Evolutionary conservation across 116 monocot genomes (phyloP), one percentile per base, ranked within the genome.

Genomic region (Iris pallida): DNA sequence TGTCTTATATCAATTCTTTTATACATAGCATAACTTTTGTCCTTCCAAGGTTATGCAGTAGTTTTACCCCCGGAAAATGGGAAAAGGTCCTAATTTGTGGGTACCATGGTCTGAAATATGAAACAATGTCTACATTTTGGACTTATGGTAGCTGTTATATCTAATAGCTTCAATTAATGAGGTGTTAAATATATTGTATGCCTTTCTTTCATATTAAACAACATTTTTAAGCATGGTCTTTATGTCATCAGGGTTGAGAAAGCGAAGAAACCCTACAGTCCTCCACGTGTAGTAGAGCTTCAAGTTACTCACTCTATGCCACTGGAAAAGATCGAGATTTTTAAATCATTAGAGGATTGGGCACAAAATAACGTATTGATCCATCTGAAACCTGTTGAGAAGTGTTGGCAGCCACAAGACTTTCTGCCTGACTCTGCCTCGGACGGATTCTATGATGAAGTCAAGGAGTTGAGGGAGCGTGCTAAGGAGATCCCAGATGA

Each of bases 361-460:
- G 81, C 71, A 19, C 55, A 68, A 10, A 47, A 81, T 42, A 76
- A 72, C 44, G 52, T 81, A 14, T 56, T 81, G 66, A 45, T 57
- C 7, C 71, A 68, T 63, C 59, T 81, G 53, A 81, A 76, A 72
- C 81, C 81, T 53, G 81, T 81, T 19, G 81, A 81, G 60, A 81
- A 76, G 51, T 81, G 71, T 17, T 81, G 81, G 81, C 81, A 81
- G 57, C 81, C 81, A 42, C 81, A 81, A 47, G 81, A 81, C 56
- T 81, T 76, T 30, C 60, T 81, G 42, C 81, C 81, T 2, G 76
- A 76, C 13, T 61, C 66, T 19, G 72, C 81, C 9, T 61, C 71
- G 0, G 81, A 81, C 14, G 76, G 61, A 9, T 81, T 76, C 60
- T 40, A 67, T 52, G 81, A 76, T 48, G 60, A 81, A 19, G 16